Evolutionary conservation across 129 eudicot species (phyloP).

Genomic region (sunflower (Helianthus annuus)): HanXRQr2.0-SUNRISE NC_035447.2:5969853-5970352

Average conservation of each 20-base stretch:
- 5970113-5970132: constrained; percentile 77
- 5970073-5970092: constrained; percentile 65
- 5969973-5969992: constrained; percentile 58
- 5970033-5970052: constrained; percentile 64
- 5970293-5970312: too few species aligned
- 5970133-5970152: too few species aligned
- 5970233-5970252: too few species aligned
- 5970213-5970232: too few species aligned
- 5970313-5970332: too few species aligned
- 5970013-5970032: constrained; percentile 58
- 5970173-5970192: too few species aligned
- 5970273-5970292: too few species aligned
- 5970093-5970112: constrained; percentile 64
- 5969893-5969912: constrained; percentile 67
- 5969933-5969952: constrained; percentile 72
- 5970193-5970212: too few species aligned
- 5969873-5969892: constrained; percentile 69
- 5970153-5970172: too few species aligned
- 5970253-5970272: too few species aligned
- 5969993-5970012: constrained; percentile 57
- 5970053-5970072: constrained; percentile 74
- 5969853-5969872: constrained; percentile 47
- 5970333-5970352: too few species aligned
- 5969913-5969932: constrained; percentile 80
- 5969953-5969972: constrained; percentile 70